Evolutionary conservation across 306 rosid species (phyloP), one percentile per base, ranked within the genome.

Genomic region (Crotalaria pallida): DNA sequence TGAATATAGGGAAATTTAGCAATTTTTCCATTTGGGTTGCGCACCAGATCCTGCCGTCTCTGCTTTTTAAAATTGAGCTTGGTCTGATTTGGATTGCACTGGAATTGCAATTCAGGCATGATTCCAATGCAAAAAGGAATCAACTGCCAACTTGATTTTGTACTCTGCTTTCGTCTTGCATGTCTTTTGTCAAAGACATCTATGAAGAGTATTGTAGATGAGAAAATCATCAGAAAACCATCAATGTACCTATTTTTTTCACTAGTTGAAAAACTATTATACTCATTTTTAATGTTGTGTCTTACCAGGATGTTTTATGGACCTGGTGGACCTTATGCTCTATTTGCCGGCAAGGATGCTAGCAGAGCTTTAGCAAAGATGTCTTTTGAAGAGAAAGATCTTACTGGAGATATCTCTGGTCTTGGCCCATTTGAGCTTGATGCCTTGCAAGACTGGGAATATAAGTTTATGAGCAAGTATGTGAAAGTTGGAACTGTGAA

Each of bases 291-390:
- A 31, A 74, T 75, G 68, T 66, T 41, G 34, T 34, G 31, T 60
- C 16, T n/a, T 58, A 58, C 68, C 82, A 92, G 98, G 85, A 75
- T 84, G 88, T 92, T 92, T 82, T 92, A 92, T 69, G 98, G 96
- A 51, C 98, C 96, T 0, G 92, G 96, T 5, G 98, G 96, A 34
- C 92, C 96, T 5, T 92, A 92, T 23, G 98, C 98, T 0, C 76
- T 92, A 51, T 92, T 92, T 6, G 92, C 98, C 0, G 96, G 98
- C 23, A 92, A 92, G 62, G 98, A 92, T 75, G 96, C 96, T 5
- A 92, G 98, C 82, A 82, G 92, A 76, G 98, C 98, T 36, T 86
- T 92, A 50, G 96, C 98, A 60, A 92, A 92, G 73, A 92, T 92
- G 98, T 92, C 98, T 9, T 92, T 92, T 26, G 96, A 92, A 82